These are phyloP conservation scores for Chlorencoelia australis DNA, from an alignment of 2,329 filamentous ascomycete genomes.

Conservation along the genomic window DNA sequence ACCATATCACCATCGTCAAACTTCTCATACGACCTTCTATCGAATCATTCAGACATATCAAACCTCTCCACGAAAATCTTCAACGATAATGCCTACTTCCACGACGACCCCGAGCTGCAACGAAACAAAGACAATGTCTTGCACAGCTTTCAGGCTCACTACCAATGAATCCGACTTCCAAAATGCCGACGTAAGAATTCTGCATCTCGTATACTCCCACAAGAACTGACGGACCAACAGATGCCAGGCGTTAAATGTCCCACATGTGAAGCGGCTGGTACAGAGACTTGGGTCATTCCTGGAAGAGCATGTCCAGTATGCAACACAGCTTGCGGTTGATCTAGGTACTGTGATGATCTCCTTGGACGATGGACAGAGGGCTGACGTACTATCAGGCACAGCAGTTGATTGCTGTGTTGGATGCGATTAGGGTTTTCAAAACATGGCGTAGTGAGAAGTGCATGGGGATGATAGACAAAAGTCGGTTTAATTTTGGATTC, in stretches of 20 bases:
- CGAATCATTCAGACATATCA: neutral
- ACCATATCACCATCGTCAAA: no score
- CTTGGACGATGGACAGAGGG: no score
- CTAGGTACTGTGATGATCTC: no score
- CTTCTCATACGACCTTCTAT: no score
- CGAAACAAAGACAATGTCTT: conserved; percentile 2
- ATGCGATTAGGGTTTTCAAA: no score
- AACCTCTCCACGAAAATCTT: neutral
- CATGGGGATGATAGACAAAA: no score
- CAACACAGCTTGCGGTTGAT: conserved; percentile 34
- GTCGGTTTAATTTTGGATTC: no score
- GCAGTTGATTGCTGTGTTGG: no score
- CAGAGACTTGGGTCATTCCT: conserved; percentile 47
- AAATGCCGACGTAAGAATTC: conserved; percentile 3
- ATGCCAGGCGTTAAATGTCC: conserved; percentile 43
- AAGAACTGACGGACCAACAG: conserved; percentile 17
- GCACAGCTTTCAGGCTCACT: neutral
- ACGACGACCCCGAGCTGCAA: neutral
- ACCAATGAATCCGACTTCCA: conserved; percentile 3
- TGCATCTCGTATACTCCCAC: neutral
- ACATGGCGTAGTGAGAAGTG: no score
- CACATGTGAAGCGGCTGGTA: conserved; percentile 38
- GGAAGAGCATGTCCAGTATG: conserved; percentile 42
- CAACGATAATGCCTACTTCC: conserved; percentile 3
- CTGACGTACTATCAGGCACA: no score